These are phyloP conservation scores for Backusella circina DNA, from an alignment of 192 early-diverging fungal genomes.

Conservation along the genomic window DNA sequence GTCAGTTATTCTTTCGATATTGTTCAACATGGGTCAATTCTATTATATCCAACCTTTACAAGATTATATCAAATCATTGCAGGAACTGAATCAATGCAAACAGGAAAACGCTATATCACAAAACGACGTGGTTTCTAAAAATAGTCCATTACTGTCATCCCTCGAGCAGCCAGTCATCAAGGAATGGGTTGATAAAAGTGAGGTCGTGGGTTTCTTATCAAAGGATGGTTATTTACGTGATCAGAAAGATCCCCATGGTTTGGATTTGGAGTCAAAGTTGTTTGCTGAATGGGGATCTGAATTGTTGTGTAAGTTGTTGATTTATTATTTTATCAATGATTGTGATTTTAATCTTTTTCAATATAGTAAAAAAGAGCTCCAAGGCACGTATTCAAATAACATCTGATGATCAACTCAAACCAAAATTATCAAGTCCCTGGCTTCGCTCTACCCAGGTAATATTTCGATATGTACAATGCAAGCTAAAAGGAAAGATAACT, in stretches of 20 bases:
- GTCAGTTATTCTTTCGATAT: background rate
- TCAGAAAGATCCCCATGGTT: conserved; percentile 22
- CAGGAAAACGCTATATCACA: background rate
- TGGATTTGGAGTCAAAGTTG: conserved; percentile 32
- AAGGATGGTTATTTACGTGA: conserved; percentile 24
- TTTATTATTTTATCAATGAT: background rate
- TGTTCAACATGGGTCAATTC: background rate
- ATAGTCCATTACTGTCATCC: background rate
- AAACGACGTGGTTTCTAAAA: background rate
- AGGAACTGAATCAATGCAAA: background rate
- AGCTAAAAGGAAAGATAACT: too few species aligned
- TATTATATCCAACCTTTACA: conserved; percentile 9
- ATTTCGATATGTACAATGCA: too few species aligned
- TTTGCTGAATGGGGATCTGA: conserved; percentile 33
- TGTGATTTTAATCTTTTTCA: background rate
- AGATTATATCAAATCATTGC: conserved; percentile 7
- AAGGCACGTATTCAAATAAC: background rate
- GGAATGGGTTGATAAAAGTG: conserved; percentile 12
- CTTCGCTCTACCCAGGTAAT: conserved; percentile 7
- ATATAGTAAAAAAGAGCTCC: conserved; percentile 10
- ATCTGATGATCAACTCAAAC: conserved; percentile 12
- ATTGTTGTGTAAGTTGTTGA: conserved; percentile 6
- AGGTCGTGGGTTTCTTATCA: conserved; percentile 17
- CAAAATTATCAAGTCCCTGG: conserved; percentile 27
- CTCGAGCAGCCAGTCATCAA: background rate